These are phyloP conservation scores for Apiospora marii DNA, from an alignment of 2,329 filamentous ascomycete species.

Conservation along the genomic window DNA sequence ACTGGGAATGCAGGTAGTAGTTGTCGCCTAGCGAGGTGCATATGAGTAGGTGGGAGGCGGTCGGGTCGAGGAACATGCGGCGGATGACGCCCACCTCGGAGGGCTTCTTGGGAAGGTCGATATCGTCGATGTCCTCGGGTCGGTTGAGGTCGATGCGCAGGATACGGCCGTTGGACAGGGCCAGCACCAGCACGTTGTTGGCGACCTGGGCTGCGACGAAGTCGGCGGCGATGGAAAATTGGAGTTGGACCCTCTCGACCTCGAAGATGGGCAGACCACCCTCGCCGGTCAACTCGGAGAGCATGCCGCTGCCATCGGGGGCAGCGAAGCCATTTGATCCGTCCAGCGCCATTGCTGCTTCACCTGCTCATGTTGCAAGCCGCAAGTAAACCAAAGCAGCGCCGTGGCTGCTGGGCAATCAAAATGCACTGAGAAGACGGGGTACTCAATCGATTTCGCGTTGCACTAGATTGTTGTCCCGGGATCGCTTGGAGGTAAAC, in stretches of 20 bases:
- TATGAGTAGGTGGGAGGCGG: slow-evolving; percentile 91
- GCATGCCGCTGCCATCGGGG: neutral
- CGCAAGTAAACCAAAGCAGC: neutral
- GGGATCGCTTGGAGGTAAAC: neutral
- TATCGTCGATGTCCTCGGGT: slow-evolving; percentile 96
- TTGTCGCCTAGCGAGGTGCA: slow-evolving; percentile 93
- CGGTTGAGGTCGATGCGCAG: slow-evolving; percentile 93
- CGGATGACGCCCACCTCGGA: slow-evolving; percentile 91
- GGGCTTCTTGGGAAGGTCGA: slow-evolving; percentile 93
- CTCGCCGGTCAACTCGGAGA: slow-evolving; percentile 61
- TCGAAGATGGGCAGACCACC: slow-evolving; percentile 87
- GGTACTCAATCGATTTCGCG: neutral
- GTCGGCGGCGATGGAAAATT: slow-evolving; percentile 93
- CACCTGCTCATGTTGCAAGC: slow-evolving; percentile 24
- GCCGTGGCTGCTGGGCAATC: slow-evolving; percentile 3
- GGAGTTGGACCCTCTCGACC: slow-evolving; percentile 88
- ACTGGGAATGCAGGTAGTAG: slow-evolving; percentile 97
- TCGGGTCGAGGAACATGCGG: slow-evolving; percentile 96
- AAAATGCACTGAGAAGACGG: neutral
- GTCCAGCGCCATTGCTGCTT: slow-evolving; percentile 29
- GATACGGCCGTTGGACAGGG: slow-evolving; percentile 90
- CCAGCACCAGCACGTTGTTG: slow-evolving; percentile 94
- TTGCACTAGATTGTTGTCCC: neutral
- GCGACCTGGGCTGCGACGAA: slow-evolving; percentile 97
- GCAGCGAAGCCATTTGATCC: slow-evolving; percentile 29